Base-by-base conservation (phyloP, 2,329 filamentous ascomycete genomes). In the Aspergillus fumigatiaffinis region DNA sequence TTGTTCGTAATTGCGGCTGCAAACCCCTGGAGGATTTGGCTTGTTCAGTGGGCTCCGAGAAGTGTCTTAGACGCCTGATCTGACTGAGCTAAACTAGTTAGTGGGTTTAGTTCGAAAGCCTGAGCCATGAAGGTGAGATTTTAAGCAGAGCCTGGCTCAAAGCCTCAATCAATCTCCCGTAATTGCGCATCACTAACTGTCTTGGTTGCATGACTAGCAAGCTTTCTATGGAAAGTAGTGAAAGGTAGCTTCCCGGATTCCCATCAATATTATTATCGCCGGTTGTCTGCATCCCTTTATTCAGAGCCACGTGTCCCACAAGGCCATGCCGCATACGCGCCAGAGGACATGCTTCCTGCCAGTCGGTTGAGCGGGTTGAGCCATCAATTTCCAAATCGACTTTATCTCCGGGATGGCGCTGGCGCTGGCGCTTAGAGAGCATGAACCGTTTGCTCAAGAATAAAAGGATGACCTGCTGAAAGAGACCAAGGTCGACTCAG, bases 251-350 rank as follows among this genome's bases (percentile, higher is more conserved):
- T 47, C 21, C 20, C 44, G 14, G 44, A 25, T 23, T 23, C 10
- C 14, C 44, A 47, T 26, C 12, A 17, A 17, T 46, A 46, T 23
- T 29, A 12, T 12, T 29, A 12, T 29, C 3, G 9, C 28, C 28
- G 28, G 28, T 47, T 26, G 57, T 56, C 35, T 50, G 44, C 58
- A 44, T 63, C 56, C 56, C 60, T 62, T 53, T 56, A 57, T 60
- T 53, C 54, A 20, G 29, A 55, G 50, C 62, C 63, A 65, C 63
- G 62, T 65, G 63, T 63, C 52, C 49, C 42, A 42, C 52, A 53
- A 17, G 32, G 51, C 52, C 38, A 55, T 56, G 52, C 32, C 50
- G 29, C 49, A 55, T 63, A 65, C 60, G 59, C 63, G 62, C 62
- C 60, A 56, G 58, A 58, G 42, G 29, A 57, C 52, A 55, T 51